Percentiles rank a stretch among this genome's conserved stretches.
These are phyloP conservation scores for Rhododendron williamsianum DNA, from an alignment of 148 eudicot species.

Conservation along the genomic window DNA sequence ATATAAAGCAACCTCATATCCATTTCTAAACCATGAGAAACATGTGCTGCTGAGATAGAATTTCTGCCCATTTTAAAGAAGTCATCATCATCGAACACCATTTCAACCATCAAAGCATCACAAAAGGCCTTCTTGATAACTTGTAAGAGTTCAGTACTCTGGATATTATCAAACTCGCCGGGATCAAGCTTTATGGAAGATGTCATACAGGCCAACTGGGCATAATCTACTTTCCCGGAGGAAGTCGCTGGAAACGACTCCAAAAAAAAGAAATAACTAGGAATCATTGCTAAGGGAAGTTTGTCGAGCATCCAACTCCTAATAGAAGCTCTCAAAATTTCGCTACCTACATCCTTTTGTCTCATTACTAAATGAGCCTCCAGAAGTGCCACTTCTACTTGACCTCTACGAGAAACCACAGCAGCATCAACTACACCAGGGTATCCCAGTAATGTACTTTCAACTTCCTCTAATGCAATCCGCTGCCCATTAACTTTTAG, in stretches of 20 bases:
- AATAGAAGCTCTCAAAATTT: constrained; percentile 36
- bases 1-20: constrained; percentile 73
- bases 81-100: constrained; percentile 55
- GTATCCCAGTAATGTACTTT: constrained; percentile 53
- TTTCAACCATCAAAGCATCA: constrained; percentile 53
- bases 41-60: constrained; percentile 79
- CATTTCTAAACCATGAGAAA: constrained; percentile 65
- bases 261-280: constrained; percentile 39
- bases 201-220: constrained; percentile 29
- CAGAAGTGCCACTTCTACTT: constrained; percentile 45
- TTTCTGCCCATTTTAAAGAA: constrained; percentile 83
- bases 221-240: constrained; percentile 74
- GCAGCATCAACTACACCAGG: constrained; percentile 62
- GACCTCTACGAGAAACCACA: constrained; percentile 42
- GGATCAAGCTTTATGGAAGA: constrained; percentile 14
- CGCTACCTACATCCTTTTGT: constrained; percentile 16
- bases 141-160: constrained; percentile 31
- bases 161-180: constrained; percentile 20
- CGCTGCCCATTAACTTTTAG: constrained; percentile 86
- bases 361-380: constrained; percentile 58
- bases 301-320: constrained; percentile 57
- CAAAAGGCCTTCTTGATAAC: constrained; percentile 57
- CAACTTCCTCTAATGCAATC: constrained; percentile 79
- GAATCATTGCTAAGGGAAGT: constrained; percentile 70
- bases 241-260: constrained; percentile 62